Base-by-base conservation (phyloP, 1,284 basidiomycete species). In the Ganoderma multipileum region DNA sequence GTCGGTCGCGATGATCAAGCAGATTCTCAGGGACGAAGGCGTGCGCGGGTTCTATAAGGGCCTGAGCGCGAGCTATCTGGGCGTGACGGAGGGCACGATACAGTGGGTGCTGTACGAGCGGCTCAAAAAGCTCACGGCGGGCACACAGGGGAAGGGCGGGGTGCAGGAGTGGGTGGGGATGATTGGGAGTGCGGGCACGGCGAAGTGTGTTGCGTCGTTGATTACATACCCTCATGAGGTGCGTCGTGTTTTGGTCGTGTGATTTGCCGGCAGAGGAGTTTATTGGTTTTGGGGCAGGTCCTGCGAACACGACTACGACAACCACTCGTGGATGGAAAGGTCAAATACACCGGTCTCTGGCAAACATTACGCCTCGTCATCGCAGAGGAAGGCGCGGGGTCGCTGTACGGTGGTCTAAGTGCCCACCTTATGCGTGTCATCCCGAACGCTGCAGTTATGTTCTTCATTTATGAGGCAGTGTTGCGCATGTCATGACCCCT, bases 211-310 rank as follows among this genome's bases (percentile, higher is more conserved):
- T 18, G 97, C 97, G 0, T 96, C 91, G 74, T 81, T 98, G 61
- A 95, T 98, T 76, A 98, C 97, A 1, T 99, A 99, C 83, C 97
- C 97, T 54, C 97, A 99, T 77, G 97, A 99, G 86, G 97, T 95
- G 66, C 63, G 84, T 80, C 62, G 54, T 28, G 16, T 14, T 42
- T 38, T 38, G 30, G 36, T 47, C 62, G 8, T 20, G 6, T 11
- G n/a, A 20, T 52, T 33, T 63, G 52, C 6, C 0, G 33, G 42
- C 16, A 18, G 20, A 14, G n/a, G 26, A 26, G n/a, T 39, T 60
- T 66, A 20, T 33, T 64, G 41, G 59, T 36, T 44, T 58, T 67
- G 36, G 33, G 47, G 9, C 66, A 95, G 94, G 95, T 98, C 4
- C 83, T 99, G 42, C 91, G 97, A 39, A 99, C 97, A 44, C 90